These are phyloP conservation scores for Diaporthe ilicicola DNA, from an alignment of 2,329 filamentous ascomycete species.

Conservation along the genomic window DNA sequence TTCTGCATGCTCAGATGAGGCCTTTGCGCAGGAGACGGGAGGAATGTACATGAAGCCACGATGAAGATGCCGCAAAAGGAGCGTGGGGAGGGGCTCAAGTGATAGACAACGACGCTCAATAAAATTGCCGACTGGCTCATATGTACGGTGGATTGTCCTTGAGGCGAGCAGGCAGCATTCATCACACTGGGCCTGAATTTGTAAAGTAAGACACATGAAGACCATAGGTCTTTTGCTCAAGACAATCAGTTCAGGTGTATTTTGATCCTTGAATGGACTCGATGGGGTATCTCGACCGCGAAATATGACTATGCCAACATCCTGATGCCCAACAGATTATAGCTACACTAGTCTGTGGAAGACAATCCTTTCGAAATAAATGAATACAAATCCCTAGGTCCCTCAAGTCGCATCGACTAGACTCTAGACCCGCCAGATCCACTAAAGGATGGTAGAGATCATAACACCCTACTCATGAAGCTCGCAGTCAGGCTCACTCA, in stretches of 20 bases:
- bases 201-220: background rate
- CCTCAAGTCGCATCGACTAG: background rate
- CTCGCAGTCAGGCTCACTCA: no score
- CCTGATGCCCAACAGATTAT: background rate
- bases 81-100: no score
- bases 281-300: background rate
- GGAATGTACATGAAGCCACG: no score
- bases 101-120: no score
- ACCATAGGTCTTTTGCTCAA: background rate
- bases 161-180: background rate
- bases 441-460: background rate
- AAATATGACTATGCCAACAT: background rate
- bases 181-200: background rate
- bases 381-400: background rate
- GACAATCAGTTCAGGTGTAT: background rate
- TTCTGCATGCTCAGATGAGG: no score
- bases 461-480: no score
- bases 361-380: background rate
- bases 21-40: no score
- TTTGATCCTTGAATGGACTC: background rate
- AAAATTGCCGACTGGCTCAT: no score
- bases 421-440: background rate
- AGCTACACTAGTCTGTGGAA: background rate
- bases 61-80: no score
- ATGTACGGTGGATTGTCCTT: background rate